Evolutionary conservation across 2,329 filamentous ascomycete genomes (phyloP).

Genomic region (Verruconis gallopava): DNA sequence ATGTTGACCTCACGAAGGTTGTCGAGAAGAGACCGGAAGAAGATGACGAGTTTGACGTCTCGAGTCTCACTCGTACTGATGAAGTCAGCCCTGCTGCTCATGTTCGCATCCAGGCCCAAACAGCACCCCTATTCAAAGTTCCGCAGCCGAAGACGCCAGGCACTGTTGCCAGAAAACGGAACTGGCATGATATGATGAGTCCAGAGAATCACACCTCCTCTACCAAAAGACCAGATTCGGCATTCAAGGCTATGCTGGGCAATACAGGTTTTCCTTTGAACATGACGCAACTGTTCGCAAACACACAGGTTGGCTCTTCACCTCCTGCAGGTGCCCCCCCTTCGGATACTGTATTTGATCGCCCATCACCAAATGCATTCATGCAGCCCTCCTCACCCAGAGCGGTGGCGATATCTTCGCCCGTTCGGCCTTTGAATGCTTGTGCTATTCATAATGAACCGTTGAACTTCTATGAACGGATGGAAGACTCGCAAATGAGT

Average conservation of each 20-base stretch:
- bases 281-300: conserved; percentile 8
- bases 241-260: conserved; percentile 2
- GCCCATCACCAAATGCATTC: conserved; percentile 9
- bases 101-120: neutral
- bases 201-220: conserved; percentile 1
- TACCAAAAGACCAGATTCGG: conserved; percentile 9
- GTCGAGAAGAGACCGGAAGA: no score
- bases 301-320: conserved; percentile 9
- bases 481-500: conserved; percentile 9
- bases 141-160: conserved; percentile 9
- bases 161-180: conserved; percentile 8
- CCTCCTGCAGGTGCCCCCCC: neutral
- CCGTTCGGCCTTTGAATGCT: neutral
- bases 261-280: neutral
- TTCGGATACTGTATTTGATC: conserved; percentile 9
- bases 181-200: conserved; percentile 5
- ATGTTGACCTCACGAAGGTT: neutral
- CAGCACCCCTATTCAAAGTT: neutral
- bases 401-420: conserved; percentile 1
- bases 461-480: conserved; percentile 6
- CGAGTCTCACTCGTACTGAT: conserved; percentile 2
- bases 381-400: neutral
- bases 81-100: conserved; percentile 1
- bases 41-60: neutral
- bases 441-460: conserved; percentile 4